Evolutionary conservation across 1,139 yeast genomes (phyloP).

Genomic region (Yamadazyma epiphylla): DNA sequence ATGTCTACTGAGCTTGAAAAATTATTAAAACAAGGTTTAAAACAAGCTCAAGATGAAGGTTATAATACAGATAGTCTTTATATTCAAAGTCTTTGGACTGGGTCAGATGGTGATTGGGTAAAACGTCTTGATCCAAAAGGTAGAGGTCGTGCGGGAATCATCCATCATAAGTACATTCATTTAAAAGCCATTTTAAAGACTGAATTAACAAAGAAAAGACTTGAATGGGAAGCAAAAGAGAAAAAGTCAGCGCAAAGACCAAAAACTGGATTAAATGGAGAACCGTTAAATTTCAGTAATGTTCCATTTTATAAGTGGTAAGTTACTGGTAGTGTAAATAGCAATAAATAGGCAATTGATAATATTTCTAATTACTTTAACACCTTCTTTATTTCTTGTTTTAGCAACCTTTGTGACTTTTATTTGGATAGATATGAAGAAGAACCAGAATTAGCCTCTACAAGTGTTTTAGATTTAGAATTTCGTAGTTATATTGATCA

Average conservation of each 20-base stretch:
- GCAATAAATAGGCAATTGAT: no score
- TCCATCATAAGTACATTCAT: constrained; percentile 75
- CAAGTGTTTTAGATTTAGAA: no score
- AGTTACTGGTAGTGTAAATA: constrained; percentile 35
- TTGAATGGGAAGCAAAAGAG: constrained; percentile 53
- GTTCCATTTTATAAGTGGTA: constrained; percentile 45
- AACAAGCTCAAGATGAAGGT: constrained; percentile 61
- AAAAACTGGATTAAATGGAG: constrained; percentile 39
- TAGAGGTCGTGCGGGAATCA: constrained; percentile 83
- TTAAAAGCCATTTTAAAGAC: constrained; percentile 74
- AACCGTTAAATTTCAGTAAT: constrained; percentile 44
- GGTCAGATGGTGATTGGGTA: constrained; percentile 76
- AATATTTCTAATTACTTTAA: no score
- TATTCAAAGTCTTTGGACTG: constrained; percentile 85
- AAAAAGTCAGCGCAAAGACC: constrained; percentile 44
- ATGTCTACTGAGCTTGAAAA: constrained; percentile 78
- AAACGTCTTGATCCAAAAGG: constrained; percentile 83
- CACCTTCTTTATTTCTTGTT: no score
- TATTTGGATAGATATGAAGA: no score
- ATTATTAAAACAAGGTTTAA: constrained; percentile 66
- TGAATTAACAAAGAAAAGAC: constrained; percentile 55
- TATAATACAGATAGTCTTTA: constrained; percentile 61
- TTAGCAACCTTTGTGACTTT: no score
- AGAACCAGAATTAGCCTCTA: no score
- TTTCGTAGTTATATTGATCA: no score